A percentile compares a stretch with the other conserved stretches of the same genome.
phyloP scores from a whole-genome alignment of 768 basidiomycete genomes.

The Nidularia sp. region DNA sequence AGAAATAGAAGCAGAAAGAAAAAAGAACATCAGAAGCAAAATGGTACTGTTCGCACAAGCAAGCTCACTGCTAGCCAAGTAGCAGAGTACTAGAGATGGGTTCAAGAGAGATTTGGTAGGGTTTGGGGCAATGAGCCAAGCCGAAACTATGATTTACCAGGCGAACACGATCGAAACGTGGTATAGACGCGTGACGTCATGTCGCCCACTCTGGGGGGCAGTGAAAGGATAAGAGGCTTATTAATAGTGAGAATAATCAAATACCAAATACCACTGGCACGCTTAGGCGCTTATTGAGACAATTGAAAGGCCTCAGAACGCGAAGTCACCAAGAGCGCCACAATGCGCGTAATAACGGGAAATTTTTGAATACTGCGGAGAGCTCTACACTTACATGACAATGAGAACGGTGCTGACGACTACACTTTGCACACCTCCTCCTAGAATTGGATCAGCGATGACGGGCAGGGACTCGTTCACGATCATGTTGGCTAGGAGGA shows the following conservation, averaged over 20 bases:
- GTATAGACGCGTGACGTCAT: slow-evolving; percentile 26
- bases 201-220: not conserved
- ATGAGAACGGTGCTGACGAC: slow-evolving; percentile 81
- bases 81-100: not conserved
- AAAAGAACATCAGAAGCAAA: not conserved
- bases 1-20: not conserved
- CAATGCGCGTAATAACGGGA: no score
- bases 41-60: not conserved
- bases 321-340: no score
- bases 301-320: no score
- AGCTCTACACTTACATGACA: slow-evolving; percentile 63
- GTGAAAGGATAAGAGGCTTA: not conserved
- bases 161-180: slow-evolving; percentile 1
- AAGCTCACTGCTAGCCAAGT: not conserved
- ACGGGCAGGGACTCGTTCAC: slow-evolving; percentile 86
- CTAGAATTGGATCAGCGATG: slow-evolving; percentile 75
- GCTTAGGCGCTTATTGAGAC: no score
- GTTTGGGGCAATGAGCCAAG: not conserved
- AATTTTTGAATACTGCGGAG: no score
- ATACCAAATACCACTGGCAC: no score
- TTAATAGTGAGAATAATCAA: not conserved
- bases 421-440: slow-evolving; percentile 75
- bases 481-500: slow-evolving; percentile 88
- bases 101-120: not conserved
- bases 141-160: not conserved